These are phyloP conservation scores for Acacia pycnantha DNA, from an alignment of 331 rosid species.

Conservation along the genomic window DNA sequence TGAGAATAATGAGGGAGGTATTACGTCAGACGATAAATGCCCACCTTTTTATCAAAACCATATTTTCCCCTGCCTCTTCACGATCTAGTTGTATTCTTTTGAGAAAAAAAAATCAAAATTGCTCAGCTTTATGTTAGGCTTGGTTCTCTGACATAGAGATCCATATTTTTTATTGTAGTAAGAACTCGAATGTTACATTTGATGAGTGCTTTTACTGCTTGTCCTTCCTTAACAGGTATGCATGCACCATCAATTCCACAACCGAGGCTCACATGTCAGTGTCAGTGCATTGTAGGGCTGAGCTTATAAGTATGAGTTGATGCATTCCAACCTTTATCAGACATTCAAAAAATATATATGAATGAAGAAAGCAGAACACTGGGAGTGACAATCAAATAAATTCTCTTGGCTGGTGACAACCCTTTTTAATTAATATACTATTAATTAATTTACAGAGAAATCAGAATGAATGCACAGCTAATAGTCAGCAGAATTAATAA, in stretches of 20 bases:
- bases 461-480: neutral
- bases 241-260: constrained; percentile 25
- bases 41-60: constrained; percentile 8
- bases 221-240: constrained; percentile 23
- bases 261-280: constrained; percentile 20
- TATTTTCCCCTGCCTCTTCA: neutral
- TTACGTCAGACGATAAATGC: constrained; percentile 81
- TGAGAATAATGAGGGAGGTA: constrained; percentile 71
- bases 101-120: constrained; percentile 1
- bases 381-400: neutral
- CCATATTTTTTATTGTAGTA: constrained; percentile 4
- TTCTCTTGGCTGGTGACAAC: neutral
- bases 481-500: neutral
- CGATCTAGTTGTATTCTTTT: neutral
- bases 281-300: neutral
- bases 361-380: neutral
- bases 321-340: neutral
- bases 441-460: neutral
- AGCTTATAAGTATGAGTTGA: neutral
- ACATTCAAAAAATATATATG: neutral
- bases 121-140: constrained; percentile 27
- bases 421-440: neutral
- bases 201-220: constrained; percentile 22
- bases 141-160: neutral
- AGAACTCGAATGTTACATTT: constrained; percentile 17